These are phyloP conservation scores for Penicillium flavigenum DNA, from an alignment of 495 filamentous ascomycete genomes.

Conservation along the genomic window DNA sequence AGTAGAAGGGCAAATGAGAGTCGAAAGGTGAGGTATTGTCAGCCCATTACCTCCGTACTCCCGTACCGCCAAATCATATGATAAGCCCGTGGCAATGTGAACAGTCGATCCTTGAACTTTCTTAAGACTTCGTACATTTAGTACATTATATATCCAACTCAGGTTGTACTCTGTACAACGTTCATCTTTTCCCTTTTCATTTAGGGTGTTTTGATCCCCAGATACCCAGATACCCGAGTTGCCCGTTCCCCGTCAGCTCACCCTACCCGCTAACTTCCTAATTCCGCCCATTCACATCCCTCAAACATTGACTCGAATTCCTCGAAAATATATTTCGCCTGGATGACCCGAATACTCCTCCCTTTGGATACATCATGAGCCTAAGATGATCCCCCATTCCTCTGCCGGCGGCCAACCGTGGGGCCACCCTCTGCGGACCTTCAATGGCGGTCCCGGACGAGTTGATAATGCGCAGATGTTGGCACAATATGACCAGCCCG, in stretches of 20 bases:
- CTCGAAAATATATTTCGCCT: constrained; percentile 10
- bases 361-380: constrained; percentile 40
- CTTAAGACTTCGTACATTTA: no score
- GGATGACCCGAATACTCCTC: constrained; percentile 12
- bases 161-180: no score
- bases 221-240: constrained; percentile 5
- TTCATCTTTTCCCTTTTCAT: no score
- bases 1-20: no score
- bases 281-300: background rate
- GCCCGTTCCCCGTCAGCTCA: constrained; percentile 3
- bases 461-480: constrained; percentile 30
- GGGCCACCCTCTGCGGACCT: constrained; percentile 40
- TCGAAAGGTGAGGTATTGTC: no score
- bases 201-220: background rate
- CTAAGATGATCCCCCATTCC: constrained; percentile 50
- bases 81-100: no score
- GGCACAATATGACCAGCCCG: constrained; percentile 28
- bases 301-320: constrained; percentile 19
- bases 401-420: constrained; percentile 48
- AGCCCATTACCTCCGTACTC: no score
- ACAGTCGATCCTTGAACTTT: no score
- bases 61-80: no score
- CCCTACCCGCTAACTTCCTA: background rate
- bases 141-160: no score
- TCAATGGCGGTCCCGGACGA: constrained; percentile 39